Conservation (phyloP, 2,329 filamentous ascomycete genomes). For the Didymella pinodella region DNA sequence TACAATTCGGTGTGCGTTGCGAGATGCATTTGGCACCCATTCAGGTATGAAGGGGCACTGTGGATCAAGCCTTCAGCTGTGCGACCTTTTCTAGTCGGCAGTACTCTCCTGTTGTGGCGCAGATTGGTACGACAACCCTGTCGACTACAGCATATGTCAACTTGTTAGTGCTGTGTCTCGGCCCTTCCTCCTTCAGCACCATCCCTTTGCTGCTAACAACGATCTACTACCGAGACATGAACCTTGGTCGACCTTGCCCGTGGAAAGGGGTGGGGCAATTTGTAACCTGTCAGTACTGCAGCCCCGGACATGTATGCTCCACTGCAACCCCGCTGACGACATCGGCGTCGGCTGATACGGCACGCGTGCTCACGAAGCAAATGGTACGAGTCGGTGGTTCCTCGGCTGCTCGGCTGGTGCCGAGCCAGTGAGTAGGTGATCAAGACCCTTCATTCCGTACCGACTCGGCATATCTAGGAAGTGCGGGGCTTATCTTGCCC, state of each 20-base stretch:
- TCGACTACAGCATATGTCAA: constrained; percentile 33
- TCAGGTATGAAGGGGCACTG: constrained; percentile 2
- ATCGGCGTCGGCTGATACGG: constrained; percentile 21
- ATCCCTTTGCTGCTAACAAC: constrained; percentile 14
- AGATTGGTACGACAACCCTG: constrained; percentile 21
- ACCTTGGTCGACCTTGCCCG: constrained; percentile 2
- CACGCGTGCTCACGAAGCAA: constrained; percentile 14
- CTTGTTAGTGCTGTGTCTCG: constrained; percentile 35
- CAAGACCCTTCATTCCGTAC: constrained; percentile 32
- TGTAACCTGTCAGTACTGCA: constrained; percentile 41
- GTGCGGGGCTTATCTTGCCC: constrained; percentile 34
- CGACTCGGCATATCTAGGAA: constrained; percentile 28
- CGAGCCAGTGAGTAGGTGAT: constrained; percentile 34
- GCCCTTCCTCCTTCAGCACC: constrained; percentile 8
- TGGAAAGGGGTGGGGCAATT: not conserved
- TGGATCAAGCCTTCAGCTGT: constrained; percentile 20
- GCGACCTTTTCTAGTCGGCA: constrained; percentile 28
- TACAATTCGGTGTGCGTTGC: constrained; percentile 16
- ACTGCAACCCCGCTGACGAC: constrained; percentile 6
- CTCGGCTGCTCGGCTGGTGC: constrained; percentile 43
- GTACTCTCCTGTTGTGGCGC: constrained; percentile 27
- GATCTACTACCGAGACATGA: not conserved
- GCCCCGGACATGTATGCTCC: constrained; percentile 14
- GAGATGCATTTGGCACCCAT: constrained; percentile 7
- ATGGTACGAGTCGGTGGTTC: constrained; percentile 20